These are phyloP conservation scores for Musa beccarii DNA, from an alignment of 176 grass and related monocot genomes.

Conservation along the genomic window DNA sequence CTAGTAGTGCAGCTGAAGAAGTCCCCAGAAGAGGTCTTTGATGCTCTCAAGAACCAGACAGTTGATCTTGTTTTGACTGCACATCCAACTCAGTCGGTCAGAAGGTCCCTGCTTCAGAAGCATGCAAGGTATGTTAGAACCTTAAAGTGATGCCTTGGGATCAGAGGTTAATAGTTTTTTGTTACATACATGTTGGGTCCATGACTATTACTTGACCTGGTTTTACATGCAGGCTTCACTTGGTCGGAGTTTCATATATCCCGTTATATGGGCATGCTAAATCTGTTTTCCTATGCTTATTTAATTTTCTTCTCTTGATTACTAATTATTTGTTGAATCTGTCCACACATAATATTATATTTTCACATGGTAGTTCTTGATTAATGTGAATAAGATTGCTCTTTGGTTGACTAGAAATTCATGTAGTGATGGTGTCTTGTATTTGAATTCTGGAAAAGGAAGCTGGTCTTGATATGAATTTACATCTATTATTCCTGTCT, in stretches of 20 bases:
- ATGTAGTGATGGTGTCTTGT: background rate
- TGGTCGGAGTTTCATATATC: background rate
- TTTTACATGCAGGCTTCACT: background rate
- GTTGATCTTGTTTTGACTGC: constrained; percentile 86
- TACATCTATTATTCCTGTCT: background rate
- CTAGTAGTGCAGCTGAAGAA: constrained; percentile 61
- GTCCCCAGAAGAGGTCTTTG: constrained; percentile 66
- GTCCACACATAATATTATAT: background rate
- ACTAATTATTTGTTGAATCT: background rate
- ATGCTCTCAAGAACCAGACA: constrained; percentile 82
- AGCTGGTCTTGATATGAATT: background rate
- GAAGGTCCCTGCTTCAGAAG: constrained; percentile 86
- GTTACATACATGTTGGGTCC: background rate
- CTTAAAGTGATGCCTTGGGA: background rate
- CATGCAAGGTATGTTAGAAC: constrained; percentile 61
- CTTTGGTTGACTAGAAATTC: background rate
- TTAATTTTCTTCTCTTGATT: background rate
- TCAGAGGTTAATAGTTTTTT: background rate
- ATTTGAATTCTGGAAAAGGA: background rate
- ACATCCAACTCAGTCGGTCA: constrained; percentile 85
- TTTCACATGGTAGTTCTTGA: background rate
- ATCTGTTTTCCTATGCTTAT: background rate
- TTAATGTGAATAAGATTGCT: background rate
- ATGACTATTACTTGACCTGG: too few relatives aligned
- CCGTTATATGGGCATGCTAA: background rate